Evolutionary conservation across 768 basidiomycete species (phyloP).

Genomic region (Phylloporus scabripes): DNA sequence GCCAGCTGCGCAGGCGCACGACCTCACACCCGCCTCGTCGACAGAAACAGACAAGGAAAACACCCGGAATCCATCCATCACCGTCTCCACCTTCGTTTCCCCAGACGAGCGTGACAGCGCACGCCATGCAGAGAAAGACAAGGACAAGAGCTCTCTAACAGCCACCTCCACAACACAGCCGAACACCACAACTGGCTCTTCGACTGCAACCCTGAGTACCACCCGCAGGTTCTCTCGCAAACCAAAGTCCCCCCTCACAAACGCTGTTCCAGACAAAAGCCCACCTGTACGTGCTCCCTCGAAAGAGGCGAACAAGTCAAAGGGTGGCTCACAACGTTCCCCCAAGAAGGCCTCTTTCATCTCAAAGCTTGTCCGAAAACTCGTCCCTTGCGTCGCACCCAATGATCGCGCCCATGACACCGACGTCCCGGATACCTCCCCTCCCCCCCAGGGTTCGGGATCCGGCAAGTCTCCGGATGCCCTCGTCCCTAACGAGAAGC

Average conservation of each 20-base stretch:
- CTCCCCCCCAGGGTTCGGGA: slow-evolving; percentile 14
- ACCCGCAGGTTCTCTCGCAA: slow-evolving; percentile 30
- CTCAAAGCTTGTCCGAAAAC: slow-evolving; percentile 51
- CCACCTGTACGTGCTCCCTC: slow-evolving; percentile 32
- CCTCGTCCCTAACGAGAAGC: slow-evolving; percentile 28
- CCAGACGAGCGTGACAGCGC: slow-evolving; percentile 31
- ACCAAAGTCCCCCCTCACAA: slow-evolving; percentile 16
- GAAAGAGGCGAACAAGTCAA: slow-evolving; percentile 31
- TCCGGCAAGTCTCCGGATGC: slow-evolving; percentile 19
- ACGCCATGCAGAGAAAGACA: slow-evolving; percentile 35
- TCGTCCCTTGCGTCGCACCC: slow-evolving; percentile 64
- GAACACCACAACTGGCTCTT: slow-evolving; percentile 25
- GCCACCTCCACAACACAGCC: slow-evolving; percentile 41
- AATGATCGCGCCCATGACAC: slow-evolving; percentile 45
- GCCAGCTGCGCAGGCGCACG: slow-evolving; percentile 25
- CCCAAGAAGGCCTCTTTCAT: slow-evolving; percentile 50
- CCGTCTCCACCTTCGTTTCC: slow-evolving; percentile 30
- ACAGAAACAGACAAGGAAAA: slow-evolving; percentile 36
- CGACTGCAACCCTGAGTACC: slow-evolving; percentile 18
- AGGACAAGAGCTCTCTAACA: slow-evolving; percentile 43
- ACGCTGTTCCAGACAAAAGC: slow-evolving; percentile 22
- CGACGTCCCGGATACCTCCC: slow-evolving; percentile 27
- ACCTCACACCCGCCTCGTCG: slow-evolving; percentile 27
- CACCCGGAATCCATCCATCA: slow-evolving; percentile 30
- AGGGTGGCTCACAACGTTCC: slow-evolving; percentile 30